Base-by-base conservation (phyloP, 495 filamentous ascomycete species). In the Hypoxylon subgilvum region DNA sequence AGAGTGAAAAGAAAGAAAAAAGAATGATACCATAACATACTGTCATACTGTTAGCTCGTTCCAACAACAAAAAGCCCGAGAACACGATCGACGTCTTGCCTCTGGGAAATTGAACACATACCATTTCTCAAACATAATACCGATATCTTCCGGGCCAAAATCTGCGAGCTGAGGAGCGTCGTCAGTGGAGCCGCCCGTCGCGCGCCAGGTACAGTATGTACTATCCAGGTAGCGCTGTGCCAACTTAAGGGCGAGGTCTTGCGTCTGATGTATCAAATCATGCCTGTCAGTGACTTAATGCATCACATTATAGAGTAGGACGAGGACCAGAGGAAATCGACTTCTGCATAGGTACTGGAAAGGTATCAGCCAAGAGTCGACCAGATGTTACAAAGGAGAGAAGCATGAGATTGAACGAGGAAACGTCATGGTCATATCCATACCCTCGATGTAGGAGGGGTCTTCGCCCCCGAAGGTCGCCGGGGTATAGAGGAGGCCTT, bases 41-140 rank as follows among this genome's bases (percentile, higher is more conserved):
- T n/a, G n/a, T n/a, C n/a, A n/a, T n/a, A n/a, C n/a, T n/a, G 49
- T 63, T 58, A 63, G 61, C 31, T 39, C 22, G 0, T 17, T 4
- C 14, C 5, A 4, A 4, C 16, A 17, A 18, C 13, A 5, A 5
- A 17, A 38, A 4, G 8, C 8, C 4, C 8, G 23, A 27, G 3
- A 8, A 27, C 23, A 8, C 4, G 23, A 4, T 27, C 23, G 23
- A 27, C 3, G 23, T 8, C 23, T 27, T 8, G 4, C 3, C 23
- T 8, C 23, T 4, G n/a, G n/a, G 13, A 14, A 4, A 2, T 38
- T 38, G 3, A 38, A 35, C 35, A 52, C 53, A 13, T 63, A 63
- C 61, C 61, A 80, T 68, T 81, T 81, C 61, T 81, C 78, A 52
- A 81, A 81, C 70, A 81, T 70, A 53, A 70, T 75, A 8, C 78